Percentiles rank a stretch among this genome's conserved stretches.
Conservation (phyloP, 768 basidiomycete genomes). For the Tulasnella calospora region DNA sequence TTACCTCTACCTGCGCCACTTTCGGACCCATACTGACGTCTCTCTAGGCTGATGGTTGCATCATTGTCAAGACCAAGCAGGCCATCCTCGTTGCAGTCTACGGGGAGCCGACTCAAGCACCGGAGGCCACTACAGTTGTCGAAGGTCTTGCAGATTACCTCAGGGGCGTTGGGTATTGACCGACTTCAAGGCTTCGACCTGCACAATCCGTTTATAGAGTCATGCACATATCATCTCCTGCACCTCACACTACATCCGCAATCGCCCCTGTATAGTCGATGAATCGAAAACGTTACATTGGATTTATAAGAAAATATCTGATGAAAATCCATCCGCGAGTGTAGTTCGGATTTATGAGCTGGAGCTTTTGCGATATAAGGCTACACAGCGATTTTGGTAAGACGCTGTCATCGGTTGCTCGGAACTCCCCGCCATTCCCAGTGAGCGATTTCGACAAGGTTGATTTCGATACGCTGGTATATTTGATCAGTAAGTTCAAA, state of each 20-base stretch:
- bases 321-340: not conserved
- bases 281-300: not conserved
- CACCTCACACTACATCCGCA: not conserved
- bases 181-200: not conserved
- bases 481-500: too few species aligned
- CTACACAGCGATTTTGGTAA: not conserved
- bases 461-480: too few species aligned
- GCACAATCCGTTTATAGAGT: not conserved
- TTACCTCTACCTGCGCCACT: not conserved
- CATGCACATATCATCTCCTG: not conserved
- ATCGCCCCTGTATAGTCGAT: not conserved
- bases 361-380: not conserved
- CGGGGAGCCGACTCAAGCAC: slow-evolving; percentile 54
- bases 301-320: not conserved
- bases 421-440: too few species aligned
- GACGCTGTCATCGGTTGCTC: too few species aligned
- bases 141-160: slow-evolving; percentile 76
- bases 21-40: not conserved
- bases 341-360: not conserved
- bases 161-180: slow-evolving; percentile 35
- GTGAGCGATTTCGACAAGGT: too few species aligned
- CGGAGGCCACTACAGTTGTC: slow-evolving; percentile 61
- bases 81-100: slow-evolving; percentile 84
- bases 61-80: slow-evolving; percentile 72
- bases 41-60: slow-evolving; percentile 62